phyloP scores from a whole-genome alignment of 345 rosid species.

The Moricandia moricandioides region DNA sequence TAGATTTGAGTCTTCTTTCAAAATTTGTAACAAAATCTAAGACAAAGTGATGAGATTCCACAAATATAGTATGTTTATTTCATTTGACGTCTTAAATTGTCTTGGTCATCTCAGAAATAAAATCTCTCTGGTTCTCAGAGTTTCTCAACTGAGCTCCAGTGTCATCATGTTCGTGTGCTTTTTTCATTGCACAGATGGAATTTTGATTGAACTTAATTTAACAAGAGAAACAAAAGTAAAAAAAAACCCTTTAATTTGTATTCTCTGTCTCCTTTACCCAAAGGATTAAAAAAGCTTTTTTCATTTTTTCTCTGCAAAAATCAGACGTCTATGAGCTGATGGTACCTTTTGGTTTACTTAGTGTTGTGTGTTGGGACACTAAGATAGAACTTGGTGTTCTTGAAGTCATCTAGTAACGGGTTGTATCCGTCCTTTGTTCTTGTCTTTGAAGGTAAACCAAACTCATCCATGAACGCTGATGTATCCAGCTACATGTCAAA shows the following conservation, averaged over 20 bases:
- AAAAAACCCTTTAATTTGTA: not conserved
- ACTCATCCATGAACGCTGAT: constrained; percentile 92
- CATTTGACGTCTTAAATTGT: not conserved
- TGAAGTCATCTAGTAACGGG: constrained; percentile 92
- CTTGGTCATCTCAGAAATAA: not conserved
- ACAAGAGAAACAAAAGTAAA: not conserved
- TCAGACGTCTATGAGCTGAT: constrained; percentile 15
- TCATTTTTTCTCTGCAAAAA: constrained; percentile 7
- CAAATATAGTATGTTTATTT: not conserved
- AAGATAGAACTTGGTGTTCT: constrained; percentile 82
- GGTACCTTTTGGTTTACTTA: constrained; percentile 37
- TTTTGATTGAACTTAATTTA: not conserved
- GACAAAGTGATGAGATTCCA: constrained; percentile 1
- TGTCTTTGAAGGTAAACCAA: constrained; percentile 81
- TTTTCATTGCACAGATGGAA: not conserved
- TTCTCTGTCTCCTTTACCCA: not conserved
- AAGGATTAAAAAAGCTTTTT: not conserved
- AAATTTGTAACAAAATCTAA: constrained; percentile 25
- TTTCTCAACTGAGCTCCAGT: not conserved
- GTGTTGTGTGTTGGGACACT: constrained; percentile 94
- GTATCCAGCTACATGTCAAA: constrained; percentile 59
- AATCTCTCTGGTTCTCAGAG: not conserved
- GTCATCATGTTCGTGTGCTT: not conserved
- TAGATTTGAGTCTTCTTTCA: constrained; percentile 18
- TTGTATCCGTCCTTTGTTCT: constrained; percentile 91